Conservation (phyloP, 306 rosid species). For the Gastrolobium villosum region DNA sequence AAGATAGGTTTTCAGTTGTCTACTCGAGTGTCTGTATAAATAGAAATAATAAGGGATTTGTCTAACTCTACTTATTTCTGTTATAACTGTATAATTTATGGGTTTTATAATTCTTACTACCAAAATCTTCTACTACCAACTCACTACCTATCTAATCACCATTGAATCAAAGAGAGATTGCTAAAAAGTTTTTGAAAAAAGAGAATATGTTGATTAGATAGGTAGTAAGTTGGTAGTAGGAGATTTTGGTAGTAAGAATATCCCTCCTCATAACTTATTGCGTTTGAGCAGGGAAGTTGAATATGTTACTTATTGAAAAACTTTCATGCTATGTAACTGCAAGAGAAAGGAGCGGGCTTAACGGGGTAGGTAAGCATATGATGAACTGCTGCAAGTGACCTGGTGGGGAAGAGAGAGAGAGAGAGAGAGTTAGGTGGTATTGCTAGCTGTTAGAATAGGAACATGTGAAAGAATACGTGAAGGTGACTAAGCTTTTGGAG, state of each 20-base stretch:
- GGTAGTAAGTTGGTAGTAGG: too few species aligned
- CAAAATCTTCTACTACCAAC: too few species aligned
- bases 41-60: not conserved
- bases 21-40: not conserved
- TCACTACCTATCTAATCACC: too few species aligned
- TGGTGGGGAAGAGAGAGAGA: conserved; percentile 2
- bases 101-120: too few species aligned
- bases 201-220: too few species aligned
- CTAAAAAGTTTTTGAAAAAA: too few species aligned
- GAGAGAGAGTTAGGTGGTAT: conserved; percentile 43
- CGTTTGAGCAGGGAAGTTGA: conserved; percentile 9
- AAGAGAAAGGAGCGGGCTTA: conserved; percentile 30
- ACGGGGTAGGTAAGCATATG: conserved; percentile 45
- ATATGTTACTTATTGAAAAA: conserved; percentile 20
- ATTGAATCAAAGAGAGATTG: too few species aligned
- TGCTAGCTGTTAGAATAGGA: conserved; percentile 41
- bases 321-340: not conserved
- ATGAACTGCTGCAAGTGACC: conserved; percentile 27
- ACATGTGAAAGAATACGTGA: conserved; percentile 44
- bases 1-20: not conserved
- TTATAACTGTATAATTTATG: not conserved
- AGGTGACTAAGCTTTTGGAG: conserved; percentile 43
- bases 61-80: not conserved
- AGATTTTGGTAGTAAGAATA: too few species aligned
- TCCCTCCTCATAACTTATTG: too few species aligned